phyloP scores from a whole-genome alignment of 345 rosid species.

The Raphanus raphanistrum region DNA sequence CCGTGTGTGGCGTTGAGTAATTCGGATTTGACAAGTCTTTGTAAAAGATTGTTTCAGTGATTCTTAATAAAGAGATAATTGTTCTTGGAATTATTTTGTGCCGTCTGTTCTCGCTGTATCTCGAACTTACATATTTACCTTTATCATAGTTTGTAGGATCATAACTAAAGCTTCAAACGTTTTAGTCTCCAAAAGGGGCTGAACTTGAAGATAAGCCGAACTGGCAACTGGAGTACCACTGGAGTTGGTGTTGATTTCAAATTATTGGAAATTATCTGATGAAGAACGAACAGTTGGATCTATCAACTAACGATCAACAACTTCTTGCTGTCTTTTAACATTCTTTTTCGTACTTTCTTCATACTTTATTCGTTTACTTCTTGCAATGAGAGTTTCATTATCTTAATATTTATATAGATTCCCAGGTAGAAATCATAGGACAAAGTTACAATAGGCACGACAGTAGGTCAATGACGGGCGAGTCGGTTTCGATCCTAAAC shows the following conservation, averaged over 20 bases:
- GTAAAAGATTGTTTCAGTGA: too few relatives aligned
- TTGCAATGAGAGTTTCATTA: constrained; percentile 1
- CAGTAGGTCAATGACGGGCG: constrained; percentile 12
- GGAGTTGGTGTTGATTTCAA: constrained; percentile 13
- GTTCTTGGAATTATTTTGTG: too few relatives aligned
- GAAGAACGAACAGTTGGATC: constrained; percentile 26
- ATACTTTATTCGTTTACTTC: background rate
- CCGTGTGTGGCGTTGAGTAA: too few relatives aligned
- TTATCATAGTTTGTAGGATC: too few relatives aligned
- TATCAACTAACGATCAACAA: constrained; percentile 9
- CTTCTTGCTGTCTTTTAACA: constrained; percentile 13
- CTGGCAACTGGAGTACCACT: constrained; percentile 32
- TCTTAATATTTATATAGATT: background rate
- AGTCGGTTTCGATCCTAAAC: constrained; percentile 6
- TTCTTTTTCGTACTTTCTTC: constrained; percentile 11
- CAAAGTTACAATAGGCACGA: background rate
- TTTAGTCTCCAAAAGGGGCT: background rate
- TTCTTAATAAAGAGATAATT: too few relatives aligned
- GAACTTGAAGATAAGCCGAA: constrained; percentile 2
- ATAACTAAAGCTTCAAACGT: too few relatives aligned
- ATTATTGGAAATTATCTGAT: constrained; percentile 12
- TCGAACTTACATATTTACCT: too few relatives aligned
- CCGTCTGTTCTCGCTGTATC: too few relatives aligned
- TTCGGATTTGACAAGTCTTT: too few relatives aligned
- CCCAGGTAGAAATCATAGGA: background rate